Base-by-base conservation (phyloP, 768 basidiomycete genomes). In the Stropharia rugosoannulata region DNA sequence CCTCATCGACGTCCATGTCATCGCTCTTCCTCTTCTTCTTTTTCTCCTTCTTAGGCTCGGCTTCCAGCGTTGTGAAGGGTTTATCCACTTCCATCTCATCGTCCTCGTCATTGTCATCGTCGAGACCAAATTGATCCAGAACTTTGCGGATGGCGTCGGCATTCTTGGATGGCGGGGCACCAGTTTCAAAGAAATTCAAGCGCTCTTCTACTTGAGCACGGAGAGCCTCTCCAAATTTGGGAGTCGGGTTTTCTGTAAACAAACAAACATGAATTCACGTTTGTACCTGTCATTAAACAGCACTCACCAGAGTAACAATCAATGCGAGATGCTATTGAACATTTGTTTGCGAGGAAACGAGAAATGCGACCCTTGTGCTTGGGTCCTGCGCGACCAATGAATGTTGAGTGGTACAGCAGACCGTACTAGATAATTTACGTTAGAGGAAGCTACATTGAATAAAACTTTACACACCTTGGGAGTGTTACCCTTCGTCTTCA, bases 401-500 rank as follows among this genome's bases (percentile, higher is more conserved):
- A 98, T 1, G 94, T 81, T 16, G 95, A 95, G 74, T 98, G 95
- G 72, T 95, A 98, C 62, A 98, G 81, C n/a, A 98, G 82, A 66
- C 96, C 96, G 66, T 98, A 98, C 92, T 98, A 68, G 13, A 1
- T 56, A 44, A 16, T 53, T 32, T 32, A 57, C n/a, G 45, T 47
- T 36, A 25, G 5, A 38, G 51, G 22, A 35, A 49, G 45, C 18
- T 12, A 47, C 40, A 37, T 29, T 41, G 47, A 13, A 35, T 12
- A 52, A 29, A 39, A 35, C 40, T 25, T 27, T 18, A 65, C 71
- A 50, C 61, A 93, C 93, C 79, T 97, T 97, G 40, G 96, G 95
- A 0, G 96, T 99, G 71, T 98, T 98, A 13, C 96, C 96, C 74
- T 98, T 98, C 32, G 96, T 98, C 80, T 98, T 98, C 66, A 98